Percentiles rank a stretch among this genome's conserved stretches.
Evolutionary conservation across 75 land plant species (phyloP).

Genomic region (Larix kaempferi): DNA sequence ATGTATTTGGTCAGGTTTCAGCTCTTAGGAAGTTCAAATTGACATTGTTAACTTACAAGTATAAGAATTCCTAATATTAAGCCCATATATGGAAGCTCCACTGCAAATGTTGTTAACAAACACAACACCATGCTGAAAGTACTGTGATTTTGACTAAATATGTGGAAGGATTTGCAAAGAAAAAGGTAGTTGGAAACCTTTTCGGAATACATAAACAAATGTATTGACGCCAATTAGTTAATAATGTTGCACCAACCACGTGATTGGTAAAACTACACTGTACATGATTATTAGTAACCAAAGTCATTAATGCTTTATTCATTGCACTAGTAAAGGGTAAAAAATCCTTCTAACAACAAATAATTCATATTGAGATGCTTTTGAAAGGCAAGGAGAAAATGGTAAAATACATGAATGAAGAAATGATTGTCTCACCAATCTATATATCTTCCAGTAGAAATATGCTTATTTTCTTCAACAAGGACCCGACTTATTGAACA

Average conservation of each 20-base stretch:
- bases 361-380: conserved; percentile 3
- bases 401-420: neutral
- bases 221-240: neutral
- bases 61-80: neutral
- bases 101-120: neutral
- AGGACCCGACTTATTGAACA: neutral
- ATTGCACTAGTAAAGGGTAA: neutral
- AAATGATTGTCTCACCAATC: neutral
- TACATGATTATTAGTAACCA: neutral
- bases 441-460: neutral
- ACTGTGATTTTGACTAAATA: neutral
- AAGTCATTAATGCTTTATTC: neutral
- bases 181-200: neutral
- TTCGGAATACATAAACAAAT: neutral
- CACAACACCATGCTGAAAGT: neutral
- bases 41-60: too few relatives aligned
- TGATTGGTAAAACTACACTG: neutral
- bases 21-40: too few relatives aligned
- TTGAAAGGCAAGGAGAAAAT: neutral
- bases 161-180: neutral
- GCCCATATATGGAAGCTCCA: neutral
- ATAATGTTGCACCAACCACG: neutral
- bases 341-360: neutral
- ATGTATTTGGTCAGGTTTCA: too few relatives aligned
- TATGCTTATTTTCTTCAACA: neutral